Base-by-base conservation (phyloP, 768 basidiomycete genomes). In the Tylopilus felleus region DNA sequence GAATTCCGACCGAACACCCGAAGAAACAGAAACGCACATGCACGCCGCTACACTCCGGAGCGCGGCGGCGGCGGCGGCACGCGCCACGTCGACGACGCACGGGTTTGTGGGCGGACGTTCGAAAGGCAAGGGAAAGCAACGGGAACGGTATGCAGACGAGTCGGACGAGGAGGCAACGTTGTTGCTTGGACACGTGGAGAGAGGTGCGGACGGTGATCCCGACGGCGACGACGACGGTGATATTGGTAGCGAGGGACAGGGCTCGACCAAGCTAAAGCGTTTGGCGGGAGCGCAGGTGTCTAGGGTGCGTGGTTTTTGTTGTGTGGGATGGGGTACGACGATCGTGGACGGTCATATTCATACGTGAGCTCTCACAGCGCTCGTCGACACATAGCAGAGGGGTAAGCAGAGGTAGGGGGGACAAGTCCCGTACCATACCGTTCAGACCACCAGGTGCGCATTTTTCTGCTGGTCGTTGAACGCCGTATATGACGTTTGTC, bases 351-450 rank as follows among this genome's bases (percentile, higher is more conserved):
- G 19, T 21, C 16, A 38, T 46, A 41, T 55, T 53, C 53, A 58
- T 25, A 10, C 12, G 10, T 41, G 10, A 29, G 16, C 22, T 35
- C 31, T 42, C 16, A 47, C 53, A 69, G 64, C 62, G 56, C 17
- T 59, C 71, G 10, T 69, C 69, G 10, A 59, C 60, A 3, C 40
- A 47, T 47, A 51, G 53, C 22, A 58, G 23, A 31, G 43, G 28
- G 7, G 56, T 49, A 45, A 53, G 51, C 44, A 63, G 42, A 41
- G 53, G 55, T 22, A 63, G 53, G 14, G 86, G 86, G 60, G 89
- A 90, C 69, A 84, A 81, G 60, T 89, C 91, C 5, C 76, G 91
- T 59, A 86, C 84, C 9, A 78, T 93, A 56, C 86, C 89, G 6
- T 91, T 93, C 64, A 76, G 81, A 58, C 88, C 90, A 5, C 76